These are phyloP conservation scores for Apostasia ramifera DNA, from an alignment of 106 monocot genomes.

Conservation along the genomic window DNA sequence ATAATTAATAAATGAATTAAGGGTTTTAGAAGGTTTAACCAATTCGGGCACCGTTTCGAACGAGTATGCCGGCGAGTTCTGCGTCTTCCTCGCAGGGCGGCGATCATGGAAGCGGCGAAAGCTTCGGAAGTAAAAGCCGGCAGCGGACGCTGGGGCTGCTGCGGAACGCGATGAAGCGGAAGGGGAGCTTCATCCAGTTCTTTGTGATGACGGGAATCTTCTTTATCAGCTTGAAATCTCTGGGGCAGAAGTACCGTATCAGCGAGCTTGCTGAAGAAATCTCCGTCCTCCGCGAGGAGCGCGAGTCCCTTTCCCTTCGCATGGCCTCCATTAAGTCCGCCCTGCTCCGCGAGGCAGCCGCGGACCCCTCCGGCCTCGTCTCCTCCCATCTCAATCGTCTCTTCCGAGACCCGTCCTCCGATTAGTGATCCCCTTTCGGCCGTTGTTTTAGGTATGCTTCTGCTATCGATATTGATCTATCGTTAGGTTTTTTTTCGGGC, in stretches of 20 bases:
- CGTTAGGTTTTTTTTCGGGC: too few species aligned
- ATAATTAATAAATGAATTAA: neutral
- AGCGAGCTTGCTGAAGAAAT: constrained; percentile 56
- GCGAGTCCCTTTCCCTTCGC: constrained; percentile 55
- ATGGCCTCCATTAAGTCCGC: constrained; percentile 41
- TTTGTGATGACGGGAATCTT: constrained; percentile 76
- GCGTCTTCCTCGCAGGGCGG: neutral
- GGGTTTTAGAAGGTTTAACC: neutral
- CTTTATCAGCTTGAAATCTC: constrained; percentile 66
- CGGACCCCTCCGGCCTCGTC: constrained; percentile 60
- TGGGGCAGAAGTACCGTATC: constrained; percentile 90
- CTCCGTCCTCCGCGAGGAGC: constrained; percentile 65
- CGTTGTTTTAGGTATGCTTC: too few species aligned
- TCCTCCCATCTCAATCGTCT: constrained; percentile 48
- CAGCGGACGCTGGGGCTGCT: constrained; percentile 30
- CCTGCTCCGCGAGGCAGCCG: constrained; percentile 60
- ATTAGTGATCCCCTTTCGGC: neutral
- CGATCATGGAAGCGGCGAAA: neutral
- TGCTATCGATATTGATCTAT: neutral
- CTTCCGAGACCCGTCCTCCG: constrained; percentile 19
- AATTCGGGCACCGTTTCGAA: neutral
- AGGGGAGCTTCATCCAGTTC: constrained; percentile 67
- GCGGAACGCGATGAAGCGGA: constrained; percentile 72
- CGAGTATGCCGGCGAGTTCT: neutral
- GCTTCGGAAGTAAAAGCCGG: neutral